Evolutionary conservation across 768 basidiomycete species (phyloP), one percentile per base, ranked within the genome.

Genomic region (Macrolepiota fuliginosa): DNA sequence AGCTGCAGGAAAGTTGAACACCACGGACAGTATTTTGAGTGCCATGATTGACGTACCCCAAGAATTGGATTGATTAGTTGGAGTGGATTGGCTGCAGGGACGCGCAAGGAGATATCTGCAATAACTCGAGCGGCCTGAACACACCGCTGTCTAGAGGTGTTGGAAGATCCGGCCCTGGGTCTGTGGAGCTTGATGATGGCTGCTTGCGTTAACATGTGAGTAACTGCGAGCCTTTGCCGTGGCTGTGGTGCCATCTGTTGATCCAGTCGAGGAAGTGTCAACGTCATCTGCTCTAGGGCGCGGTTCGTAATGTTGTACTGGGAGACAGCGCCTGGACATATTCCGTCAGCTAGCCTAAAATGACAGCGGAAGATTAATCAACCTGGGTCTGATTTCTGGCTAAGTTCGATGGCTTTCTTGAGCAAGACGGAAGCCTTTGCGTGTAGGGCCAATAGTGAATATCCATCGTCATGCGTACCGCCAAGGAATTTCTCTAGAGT

Each of bases 171-270:
- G 29, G 51, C 59, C 22, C 42, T 54, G 13, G 51, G 52, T 12
- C 59, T 40, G n/a, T 61, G 59, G 24, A 71, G 58, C 53, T 68
- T 71, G 54, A 77, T 76, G 12, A 68, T 72, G 24, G 78, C 77
- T 11, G 68, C 67, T 35, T 73, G 71, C 5, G 71, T 68, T 50
- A 78, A 66, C 49, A 75, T 71, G 42, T 76, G 72, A 15, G 70
- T 73, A 22, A 72, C 67, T 17, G 73, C 25, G 17, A 77, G 65
- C 46, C 65, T 62, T 3, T 74, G 70, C 15, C 52, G 62, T 19
- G 63, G 61, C 2, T 62, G 55, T 11, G 62, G 63, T 4, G 58
- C 53, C 24, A 67, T 61, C 57, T 66, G 66, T 54, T 68, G 63
- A 36, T 63, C 65, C 22, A 66, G 61, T 15, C 64, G 62, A 11